phyloP scores from a whole-genome alignment of 163 green algal genomes.

The Scenedesmus sp. region DNA sequence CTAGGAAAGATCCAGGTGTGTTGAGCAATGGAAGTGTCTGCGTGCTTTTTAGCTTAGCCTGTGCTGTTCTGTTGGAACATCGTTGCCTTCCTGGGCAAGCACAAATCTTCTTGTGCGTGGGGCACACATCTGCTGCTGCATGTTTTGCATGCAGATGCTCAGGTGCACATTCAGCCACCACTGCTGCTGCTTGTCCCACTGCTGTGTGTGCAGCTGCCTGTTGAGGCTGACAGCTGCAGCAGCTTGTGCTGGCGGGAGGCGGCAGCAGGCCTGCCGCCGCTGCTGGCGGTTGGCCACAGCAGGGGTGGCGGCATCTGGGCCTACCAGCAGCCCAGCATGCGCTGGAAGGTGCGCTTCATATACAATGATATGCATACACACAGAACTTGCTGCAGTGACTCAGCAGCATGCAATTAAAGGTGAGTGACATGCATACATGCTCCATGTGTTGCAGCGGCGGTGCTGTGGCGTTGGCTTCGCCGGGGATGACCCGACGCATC shows the following conservation, averaged over 20 bases:
- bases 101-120: not conserved
- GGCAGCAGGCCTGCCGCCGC: slow-evolving; percentile 56
- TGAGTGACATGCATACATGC: too few species aligned
- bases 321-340: slow-evolving; percentile 57
- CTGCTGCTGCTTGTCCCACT: not conserved
- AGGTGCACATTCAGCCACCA: not conserved
- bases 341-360: slow-evolving; percentile 56
- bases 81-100: not conserved
- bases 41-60: not conserved
- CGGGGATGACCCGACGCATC: slow-evolving; percentile 8
- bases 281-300: slow-evolving; percentile 53
- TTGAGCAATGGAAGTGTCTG: too few species aligned
- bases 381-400: too few species aligned
- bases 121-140: not conserved
- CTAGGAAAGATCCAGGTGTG: slow-evolving; percentile 57
- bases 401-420: too few species aligned
- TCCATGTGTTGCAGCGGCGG: too few species aligned
- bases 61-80: too few species aligned
- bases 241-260: slow-evolving; percentile 60
- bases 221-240: slow-evolving; percentile 31
- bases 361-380: too few species aligned
- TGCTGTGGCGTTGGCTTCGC: too few species aligned
- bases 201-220: slow-evolving; percentile 31
- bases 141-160: not conserved
- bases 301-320: slow-evolving; percentile 58